phyloP scores from a whole-genome alignment of 1,139 yeast genomes.

The Nematodospora anomalae region DNA sequence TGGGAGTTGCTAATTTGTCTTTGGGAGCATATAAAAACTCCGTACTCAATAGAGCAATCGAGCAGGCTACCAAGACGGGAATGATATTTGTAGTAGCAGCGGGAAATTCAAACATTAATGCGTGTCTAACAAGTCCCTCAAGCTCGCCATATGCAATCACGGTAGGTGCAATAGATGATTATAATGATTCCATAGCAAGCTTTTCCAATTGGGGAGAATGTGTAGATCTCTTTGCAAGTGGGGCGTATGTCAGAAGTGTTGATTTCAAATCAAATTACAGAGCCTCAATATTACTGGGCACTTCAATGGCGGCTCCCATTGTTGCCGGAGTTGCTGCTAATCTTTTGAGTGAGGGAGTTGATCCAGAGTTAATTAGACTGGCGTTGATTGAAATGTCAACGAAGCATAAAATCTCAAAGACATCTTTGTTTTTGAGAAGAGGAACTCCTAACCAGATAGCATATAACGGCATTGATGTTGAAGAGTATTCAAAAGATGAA shows the following conservation, averaged over 20 bases:
- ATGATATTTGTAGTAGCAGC: constrained; percentile 81
- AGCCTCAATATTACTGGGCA: constrained; percentile 63
- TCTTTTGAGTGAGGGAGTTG: constrained; percentile 57
- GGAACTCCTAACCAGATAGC: constrained; percentile 43
- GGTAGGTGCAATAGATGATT: constrained; percentile 84
- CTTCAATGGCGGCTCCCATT: constrained; percentile 85
- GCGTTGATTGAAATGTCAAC: constrained; percentile 38
- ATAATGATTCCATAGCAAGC: constrained; percentile 61
- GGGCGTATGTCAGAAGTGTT: constrained; percentile 60
- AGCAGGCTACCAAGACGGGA: constrained; percentile 69
- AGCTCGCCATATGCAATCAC: constrained; percentile 69
- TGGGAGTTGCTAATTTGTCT: constrained; percentile 74
- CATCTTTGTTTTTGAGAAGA: constrained; percentile 27
- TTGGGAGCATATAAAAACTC: constrained; percentile 69
- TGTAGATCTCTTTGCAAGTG: constrained; percentile 81
- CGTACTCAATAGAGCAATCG: constrained; percentile 68
- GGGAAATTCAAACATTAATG: constrained; percentile 75
- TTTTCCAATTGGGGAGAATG: constrained; percentile 89
- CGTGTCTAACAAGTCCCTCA: constrained; percentile 80
- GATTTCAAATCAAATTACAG: constrained; percentile 19
- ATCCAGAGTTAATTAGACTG: constrained; percentile 37
- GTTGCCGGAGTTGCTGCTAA: constrained; percentile 74
- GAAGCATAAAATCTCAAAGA: constrained; percentile 34
- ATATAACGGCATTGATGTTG: constrained; percentile 26
- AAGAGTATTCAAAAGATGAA: constrained; percentile 7